Conservation (phyloP, 164 flowering plant genomes). For the Chimonanthus praecox region DNA sequence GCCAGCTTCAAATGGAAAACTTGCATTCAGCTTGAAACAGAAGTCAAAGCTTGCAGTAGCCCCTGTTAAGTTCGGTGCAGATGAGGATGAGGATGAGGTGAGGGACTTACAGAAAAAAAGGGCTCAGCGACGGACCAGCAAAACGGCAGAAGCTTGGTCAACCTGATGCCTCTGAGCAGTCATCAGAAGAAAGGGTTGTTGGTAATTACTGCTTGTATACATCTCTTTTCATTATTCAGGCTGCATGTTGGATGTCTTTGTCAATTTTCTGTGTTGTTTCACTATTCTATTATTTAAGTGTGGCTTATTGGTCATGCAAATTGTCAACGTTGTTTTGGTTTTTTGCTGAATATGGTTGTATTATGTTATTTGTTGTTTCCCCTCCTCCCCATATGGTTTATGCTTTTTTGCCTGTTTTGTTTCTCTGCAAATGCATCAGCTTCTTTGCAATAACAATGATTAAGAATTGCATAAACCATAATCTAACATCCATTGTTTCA, state of each 20-base stretch:
- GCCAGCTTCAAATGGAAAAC: constrained; percentile 62
- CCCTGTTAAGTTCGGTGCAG: constrained; percentile 68
- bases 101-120: constrained; percentile 31
- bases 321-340: neutral
- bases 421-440: too few relatives aligned
- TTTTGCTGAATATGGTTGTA: neutral
- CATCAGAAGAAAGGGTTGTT: constrained; percentile 50
- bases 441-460: too few relatives aligned
- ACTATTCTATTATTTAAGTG: neutral
- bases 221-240: constrained; percentile 11
- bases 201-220: constrained; percentile 65
- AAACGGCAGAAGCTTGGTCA: constrained; percentile 66
- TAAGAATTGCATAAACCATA: too few relatives aligned
- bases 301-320: constrained; percentile 1
- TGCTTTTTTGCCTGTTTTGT: neutral
- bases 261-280: neutral
- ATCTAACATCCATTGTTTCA: too few relatives aligned
- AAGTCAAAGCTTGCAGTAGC: constrained; percentile 82
- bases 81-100: constrained; percentile 89
- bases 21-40: constrained; percentile 97
- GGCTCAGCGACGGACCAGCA: constrained; percentile 33
- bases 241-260: constrained; percentile 1
- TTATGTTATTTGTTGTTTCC: neutral
- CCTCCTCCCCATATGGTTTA: neutral
- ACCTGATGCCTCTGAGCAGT: constrained; percentile 26